These are phyloP conservation scores for Diaporthe vexans DNA, from an alignment of 2,329 filamentous ascomycete genomes.

Conservation along the genomic window DNA sequence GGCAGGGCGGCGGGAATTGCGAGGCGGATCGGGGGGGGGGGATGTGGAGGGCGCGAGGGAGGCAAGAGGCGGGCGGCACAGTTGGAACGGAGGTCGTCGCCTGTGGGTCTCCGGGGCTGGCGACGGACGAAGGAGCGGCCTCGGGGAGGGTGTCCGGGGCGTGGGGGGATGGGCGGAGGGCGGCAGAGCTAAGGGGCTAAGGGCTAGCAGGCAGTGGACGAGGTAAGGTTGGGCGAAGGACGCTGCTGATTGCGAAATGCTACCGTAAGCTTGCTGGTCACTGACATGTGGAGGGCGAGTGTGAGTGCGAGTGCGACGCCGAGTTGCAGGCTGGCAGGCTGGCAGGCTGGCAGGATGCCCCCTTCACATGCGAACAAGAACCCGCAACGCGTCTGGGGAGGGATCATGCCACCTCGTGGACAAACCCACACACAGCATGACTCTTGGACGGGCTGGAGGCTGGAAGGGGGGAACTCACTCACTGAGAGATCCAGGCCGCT, in stretches of 20 bases:
- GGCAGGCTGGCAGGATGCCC: not conserved
- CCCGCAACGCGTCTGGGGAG: slow-evolving; percentile 22
- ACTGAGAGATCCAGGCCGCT: slow-evolving; percentile 23
- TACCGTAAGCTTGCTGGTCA: slow-evolving; percentile 39
- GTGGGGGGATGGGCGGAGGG: slow-evolving; percentile 35
- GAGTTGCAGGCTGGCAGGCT: slow-evolving; percentile 3
- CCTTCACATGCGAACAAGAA: slow-evolving; percentile 31
- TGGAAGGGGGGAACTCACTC: not conserved
- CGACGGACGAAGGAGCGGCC: slow-evolving; percentile 35
- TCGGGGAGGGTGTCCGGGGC: slow-evolving; percentile 37
- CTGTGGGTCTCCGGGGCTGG: slow-evolving; percentile 39
- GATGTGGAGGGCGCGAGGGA: slow-evolving; percentile 60
- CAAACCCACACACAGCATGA: slow-evolving; percentile 5
- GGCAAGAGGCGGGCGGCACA: slow-evolving; percentile 41
- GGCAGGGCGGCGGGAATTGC: slow-evolving; percentile 64
- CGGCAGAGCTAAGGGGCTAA: slow-evolving; percentile 36
- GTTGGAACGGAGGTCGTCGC: slow-evolving; percentile 26
- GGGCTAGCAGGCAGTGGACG: slow-evolving; percentile 20
- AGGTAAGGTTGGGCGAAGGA: slow-evolving; percentile 9
- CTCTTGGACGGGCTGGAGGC: not conserved
- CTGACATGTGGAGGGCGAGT: not conserved
- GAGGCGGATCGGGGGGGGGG: slow-evolving; percentile 68
- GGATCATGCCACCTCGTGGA: slow-evolving; percentile 24
- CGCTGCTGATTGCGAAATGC: slow-evolving; percentile 34
- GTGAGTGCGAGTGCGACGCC: not conserved